These are phyloP conservation scores for Stachybotrys chlorohalonatus DNA, from an alignment of 2,329 filamentous ascomycete species.

Conservation along the genomic window DNA sequence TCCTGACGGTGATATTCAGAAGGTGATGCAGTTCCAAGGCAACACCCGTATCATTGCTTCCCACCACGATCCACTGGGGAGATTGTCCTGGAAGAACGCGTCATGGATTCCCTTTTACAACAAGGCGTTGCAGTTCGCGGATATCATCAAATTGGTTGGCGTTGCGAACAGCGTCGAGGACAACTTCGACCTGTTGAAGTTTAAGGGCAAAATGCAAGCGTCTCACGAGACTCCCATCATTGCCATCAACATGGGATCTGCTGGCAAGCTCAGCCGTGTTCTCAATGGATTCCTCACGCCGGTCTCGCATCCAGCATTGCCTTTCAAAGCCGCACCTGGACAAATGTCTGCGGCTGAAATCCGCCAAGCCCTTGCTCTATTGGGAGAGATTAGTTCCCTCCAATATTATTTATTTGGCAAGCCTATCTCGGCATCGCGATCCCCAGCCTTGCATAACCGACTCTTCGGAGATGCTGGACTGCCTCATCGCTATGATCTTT, in stretches of 20 bases:
- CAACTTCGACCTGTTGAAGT: conserved; percentile 76
- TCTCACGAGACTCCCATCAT: conserved; percentile 79
- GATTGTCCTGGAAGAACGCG: conserved; percentile 82
- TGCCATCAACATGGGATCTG: conserved; percentile 87
- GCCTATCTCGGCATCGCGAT: conserved; percentile 74
- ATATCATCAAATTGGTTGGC: conserved; percentile 91
- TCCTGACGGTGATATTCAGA: conserved; percentile 64
- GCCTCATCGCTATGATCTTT: conserved; percentile 69
- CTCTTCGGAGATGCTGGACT: conserved; percentile 70
- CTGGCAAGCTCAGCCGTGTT: conserved; percentile 82
- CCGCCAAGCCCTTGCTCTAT: conserved; percentile 63
- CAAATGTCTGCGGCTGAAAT: conserved; percentile 90
- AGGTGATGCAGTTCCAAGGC: conserved; percentile 57
- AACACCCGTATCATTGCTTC: conserved; percentile 84
- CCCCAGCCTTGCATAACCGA: conserved; percentile 81
- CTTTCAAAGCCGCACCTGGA: conserved; percentile 87
- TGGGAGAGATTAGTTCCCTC: conserved; percentile 68
- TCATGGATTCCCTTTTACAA: conserved; percentile 91
- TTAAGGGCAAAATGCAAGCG: conserved; percentile 66
- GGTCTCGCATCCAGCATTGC: conserved; percentile 81
- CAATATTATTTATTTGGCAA: conserved; percentile 83
- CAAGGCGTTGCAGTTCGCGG: conserved; percentile 77
- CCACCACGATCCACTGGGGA: conserved; percentile 77
- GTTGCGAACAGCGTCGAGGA: conserved; percentile 68
- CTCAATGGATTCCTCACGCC: conserved; percentile 91